A percentile compares a stretch with the other conserved stretches of the same genome.
phyloP scores from a whole-genome alignment of 148 eudicot species.

The Chenopodium album region DNA sequence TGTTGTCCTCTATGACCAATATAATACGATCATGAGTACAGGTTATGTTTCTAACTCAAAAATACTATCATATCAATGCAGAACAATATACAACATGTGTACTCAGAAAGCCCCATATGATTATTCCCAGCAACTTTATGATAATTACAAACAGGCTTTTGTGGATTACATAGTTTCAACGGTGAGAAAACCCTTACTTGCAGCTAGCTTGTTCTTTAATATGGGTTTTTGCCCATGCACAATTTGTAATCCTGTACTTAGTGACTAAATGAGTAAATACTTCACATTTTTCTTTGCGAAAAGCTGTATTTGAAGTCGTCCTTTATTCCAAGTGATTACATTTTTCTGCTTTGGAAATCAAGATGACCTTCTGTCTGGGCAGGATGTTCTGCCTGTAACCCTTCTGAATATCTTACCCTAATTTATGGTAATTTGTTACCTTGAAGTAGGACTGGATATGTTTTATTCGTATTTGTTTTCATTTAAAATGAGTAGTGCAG shows the following conservation, averaged over 20 bases:
- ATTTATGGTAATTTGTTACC: neutral
- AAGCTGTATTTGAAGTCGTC: neutral
- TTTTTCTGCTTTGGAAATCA: neutral
- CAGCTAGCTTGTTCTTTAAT: neutral
- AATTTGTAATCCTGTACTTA: neutral
- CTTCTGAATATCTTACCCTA: neutral
- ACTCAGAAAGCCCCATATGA: slow-evolving; percentile 44
- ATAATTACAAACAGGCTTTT: slow-evolving; percentile 29
- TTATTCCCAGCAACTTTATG: slow-evolving; percentile 37
- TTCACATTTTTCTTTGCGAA: neutral
- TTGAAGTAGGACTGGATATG: neutral
- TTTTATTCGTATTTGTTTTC: neutral
- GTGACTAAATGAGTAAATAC: neutral
- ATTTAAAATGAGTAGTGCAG: neutral
- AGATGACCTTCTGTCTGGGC: neutral
- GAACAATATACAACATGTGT: slow-evolving; percentile 46
- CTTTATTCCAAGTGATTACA: neutral
- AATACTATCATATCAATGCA: slow-evolving; percentile 7
- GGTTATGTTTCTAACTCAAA: slow-evolving; percentile 1
- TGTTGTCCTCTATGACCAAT: neutral
- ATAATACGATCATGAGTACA: neutral
- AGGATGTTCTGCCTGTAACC: neutral
- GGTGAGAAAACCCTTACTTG: slow-evolving; percentile 27
- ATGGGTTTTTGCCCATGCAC: neutral
- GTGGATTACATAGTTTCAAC: slow-evolving; percentile 30